Evolutionary conservation across 441 rosid species (phyloP), one percentile per base, ranked within the genome.

Genomic region (Eugenia klotzschiana): DNA sequence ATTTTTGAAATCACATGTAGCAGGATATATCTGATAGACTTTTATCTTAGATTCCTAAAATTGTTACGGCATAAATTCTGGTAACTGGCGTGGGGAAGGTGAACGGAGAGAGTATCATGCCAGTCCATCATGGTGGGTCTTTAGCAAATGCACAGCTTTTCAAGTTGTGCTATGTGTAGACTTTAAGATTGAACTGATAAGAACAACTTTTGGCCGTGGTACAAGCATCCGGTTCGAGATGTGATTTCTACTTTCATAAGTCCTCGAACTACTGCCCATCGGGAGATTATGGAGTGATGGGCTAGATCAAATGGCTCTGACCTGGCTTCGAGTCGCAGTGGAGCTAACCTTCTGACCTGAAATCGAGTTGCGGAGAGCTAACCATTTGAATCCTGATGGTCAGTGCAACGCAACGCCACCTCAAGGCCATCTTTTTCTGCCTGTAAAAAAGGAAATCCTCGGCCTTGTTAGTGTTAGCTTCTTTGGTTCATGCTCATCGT

Each of bases 281-380:
- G 20, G 25, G 77, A 69, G 25, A 23, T 40, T 20, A 69, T 0
- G 4, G 43, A 64, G 14, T 0, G 1, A 2, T 37, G 77, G 77
- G 77, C 25, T 37, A 33, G 23, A 69, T 69, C 46, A 33, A 37
- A 37, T 37, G 77, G 46, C 46, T 0, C 46, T 69, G 25, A 37
- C 77, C 77, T 69, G 46, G 25, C 46, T 20, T 69, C 0, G 15
- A 33, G 77, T 69, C 15, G 0, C 0, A 0, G 77, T 18, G 46
- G 14, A 37, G 25, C 25, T 33, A 20, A 37, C 25, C 77, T 69
- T 33, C 0, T 10, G 8, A 33, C 22, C 6, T 69, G 77, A 69
- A 33, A 11, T 69, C 0, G 6, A 60, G 73, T 29, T 0, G 0
- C 41, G 4, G 41, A 60, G 41, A 60, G 73, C 20, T 27, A 60